These are phyloP conservation scores for Schizophyllum commune DNA, from an alignment of 1,284 basidiomycete species.

Conservation along the genomic window DNA sequence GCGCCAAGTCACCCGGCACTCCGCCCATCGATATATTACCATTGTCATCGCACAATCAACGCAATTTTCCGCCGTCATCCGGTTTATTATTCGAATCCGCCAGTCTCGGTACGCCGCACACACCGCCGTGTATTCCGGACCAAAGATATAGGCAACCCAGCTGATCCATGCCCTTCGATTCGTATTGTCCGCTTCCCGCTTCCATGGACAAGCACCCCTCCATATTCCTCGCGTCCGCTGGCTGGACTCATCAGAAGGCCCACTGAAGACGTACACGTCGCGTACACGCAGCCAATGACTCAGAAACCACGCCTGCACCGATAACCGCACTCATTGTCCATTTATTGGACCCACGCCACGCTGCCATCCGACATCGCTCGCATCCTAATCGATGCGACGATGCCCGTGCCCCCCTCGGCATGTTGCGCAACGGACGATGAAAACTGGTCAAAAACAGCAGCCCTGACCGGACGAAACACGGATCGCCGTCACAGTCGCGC, in stretches of 20 bases:
- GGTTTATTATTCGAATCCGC: not conserved
- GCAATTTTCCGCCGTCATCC: not conserved
- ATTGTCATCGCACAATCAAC: not conserved
- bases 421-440: not conserved
- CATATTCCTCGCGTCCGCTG: not conserved
- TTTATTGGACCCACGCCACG: not conserved
- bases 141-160: not conserved
- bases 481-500: not conserved
- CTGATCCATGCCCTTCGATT: not conserved
- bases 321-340: not conserved
- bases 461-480: not conserved
- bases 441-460: not conserved
- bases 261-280: not conserved
- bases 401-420: not conserved
- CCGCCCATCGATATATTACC: not conserved
- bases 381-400: not conserved
- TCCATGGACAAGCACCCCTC: not conserved
- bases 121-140: not conserved
- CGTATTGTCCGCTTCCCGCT: not conserved
- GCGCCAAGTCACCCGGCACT: not conserved
- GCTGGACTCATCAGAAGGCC: not conserved
- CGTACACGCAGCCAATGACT: not conserved
- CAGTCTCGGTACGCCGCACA: not conserved
- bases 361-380: not conserved
- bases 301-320: not conserved